Conservation (phyloP, 257 asterid species). For the Nicotiana obtusifolia region DNA sequence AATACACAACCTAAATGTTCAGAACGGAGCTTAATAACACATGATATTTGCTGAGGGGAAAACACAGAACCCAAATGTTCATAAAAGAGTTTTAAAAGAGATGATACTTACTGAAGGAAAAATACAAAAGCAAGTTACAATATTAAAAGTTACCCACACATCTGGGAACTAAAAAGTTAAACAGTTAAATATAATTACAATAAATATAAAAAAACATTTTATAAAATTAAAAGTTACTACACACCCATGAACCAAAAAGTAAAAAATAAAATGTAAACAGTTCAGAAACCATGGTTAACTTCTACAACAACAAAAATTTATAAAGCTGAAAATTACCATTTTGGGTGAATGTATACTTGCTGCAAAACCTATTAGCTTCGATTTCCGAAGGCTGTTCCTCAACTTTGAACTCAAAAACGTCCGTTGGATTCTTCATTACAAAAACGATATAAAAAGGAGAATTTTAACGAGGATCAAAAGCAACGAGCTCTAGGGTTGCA, state of each 20-base stretch:
- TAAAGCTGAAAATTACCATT: background rate
- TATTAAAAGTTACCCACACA: no score
- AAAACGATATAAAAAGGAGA: background rate
- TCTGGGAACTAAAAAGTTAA: no score
- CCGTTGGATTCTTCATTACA: background rate
- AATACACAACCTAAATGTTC: background rate
- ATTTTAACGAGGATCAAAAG: background rate
- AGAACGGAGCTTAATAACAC: background rate
- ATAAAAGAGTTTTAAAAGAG: no score
- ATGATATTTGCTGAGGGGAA: no score
- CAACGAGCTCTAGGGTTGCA: background rate
- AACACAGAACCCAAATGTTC: no score
- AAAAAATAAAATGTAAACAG: background rate
- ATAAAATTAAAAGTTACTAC: background rate
- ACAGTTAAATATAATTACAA: no score
- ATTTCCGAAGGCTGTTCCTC: background rate
- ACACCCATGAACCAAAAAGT: background rate
- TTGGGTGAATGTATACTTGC: background rate
- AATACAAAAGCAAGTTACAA: no score
- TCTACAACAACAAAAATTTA: background rate
- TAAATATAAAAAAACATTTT: background rate
- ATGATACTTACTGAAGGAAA: no score
- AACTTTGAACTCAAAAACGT: slow-evolving; percentile 6
- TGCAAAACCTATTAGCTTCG: slow-evolving; percentile 8
- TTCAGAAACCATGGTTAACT: background rate